Evolutionary conservation across 306 rosid genomes (phyloP).

Genomic region (Prunus padus): DNA sequence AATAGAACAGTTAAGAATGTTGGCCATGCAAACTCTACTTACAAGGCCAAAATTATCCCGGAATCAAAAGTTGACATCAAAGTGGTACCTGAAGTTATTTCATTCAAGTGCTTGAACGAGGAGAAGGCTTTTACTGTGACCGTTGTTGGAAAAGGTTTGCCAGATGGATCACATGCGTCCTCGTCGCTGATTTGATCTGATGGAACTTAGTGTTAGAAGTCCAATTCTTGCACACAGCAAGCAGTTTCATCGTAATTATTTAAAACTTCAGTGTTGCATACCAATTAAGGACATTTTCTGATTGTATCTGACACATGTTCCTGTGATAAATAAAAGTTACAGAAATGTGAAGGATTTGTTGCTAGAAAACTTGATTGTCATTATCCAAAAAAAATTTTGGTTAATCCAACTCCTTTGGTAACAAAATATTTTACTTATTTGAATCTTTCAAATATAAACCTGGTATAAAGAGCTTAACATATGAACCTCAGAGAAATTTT

Average conservation of each 20-base stretch:
- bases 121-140: constrained; percentile 27
- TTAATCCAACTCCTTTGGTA: not conserved
- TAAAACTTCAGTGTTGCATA: not conserved
- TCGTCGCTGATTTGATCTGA: constrained; percentile 22
- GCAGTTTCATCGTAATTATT: not conserved
- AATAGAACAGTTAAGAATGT: constrained; percentile 31
- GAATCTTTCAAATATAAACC: not conserved
- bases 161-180: not conserved
- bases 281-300: not conserved
- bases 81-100: constrained; percentile 11
- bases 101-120: constrained; percentile 23
- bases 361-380: too few relatives aligned
- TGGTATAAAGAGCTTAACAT: not conserved
- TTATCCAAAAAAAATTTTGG: too few relatives aligned
- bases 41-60: not conserved
- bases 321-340: not conserved
- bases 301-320: not conserved
- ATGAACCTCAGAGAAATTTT: not conserved
- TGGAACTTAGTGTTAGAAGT: constrained; percentile 10
- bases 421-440: not conserved
- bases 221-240: constrained; percentile 8
- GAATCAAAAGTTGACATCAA: not conserved
- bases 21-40: constrained; percentile 16
- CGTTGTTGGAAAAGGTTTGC: not conserved
- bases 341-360: not conserved